These are phyloP conservation scores for Serendipita sp. DNA, from an alignment of 768 basidiomycete genomes.

Conservation along the genomic window DNA sequence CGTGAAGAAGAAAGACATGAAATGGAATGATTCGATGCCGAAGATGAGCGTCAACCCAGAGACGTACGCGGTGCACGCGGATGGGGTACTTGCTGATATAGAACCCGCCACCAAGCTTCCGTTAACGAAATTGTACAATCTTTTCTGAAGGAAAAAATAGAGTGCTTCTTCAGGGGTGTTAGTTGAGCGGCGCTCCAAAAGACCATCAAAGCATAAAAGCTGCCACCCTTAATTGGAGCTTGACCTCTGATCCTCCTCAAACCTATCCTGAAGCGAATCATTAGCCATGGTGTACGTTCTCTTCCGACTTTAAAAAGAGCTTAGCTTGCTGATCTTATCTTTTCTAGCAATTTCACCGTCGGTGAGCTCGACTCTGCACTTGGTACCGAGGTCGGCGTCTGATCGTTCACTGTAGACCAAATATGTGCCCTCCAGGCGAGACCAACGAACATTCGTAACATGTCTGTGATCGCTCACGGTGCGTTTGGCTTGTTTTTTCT, in stretches of 20 bases:
- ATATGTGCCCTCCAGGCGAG: slow-evolving; percentile 76
- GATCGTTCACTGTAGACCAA: slow-evolving; percentile 38
- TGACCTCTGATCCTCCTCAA: neutral
- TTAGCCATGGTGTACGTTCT: slow-evolving; percentile 8
- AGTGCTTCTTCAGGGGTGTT: too few relatives aligned
- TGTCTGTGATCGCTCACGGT: slow-evolving; percentile 90
- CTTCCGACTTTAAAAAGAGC: neutral
- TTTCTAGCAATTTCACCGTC: slow-evolving; percentile 69
- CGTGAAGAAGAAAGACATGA: slow-evolving; percentile 80
- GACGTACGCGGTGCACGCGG: slow-evolving; percentile 70
- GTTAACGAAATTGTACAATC: slow-evolving; percentile 55
- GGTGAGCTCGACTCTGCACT: slow-evolving; percentile 28
- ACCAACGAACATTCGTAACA: slow-evolving; percentile 86
- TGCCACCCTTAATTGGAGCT: neutral
- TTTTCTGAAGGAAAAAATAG: slow-evolving; percentile 36
- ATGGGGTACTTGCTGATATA: slow-evolving; percentile 61
- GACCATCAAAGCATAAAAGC: too few relatives aligned
- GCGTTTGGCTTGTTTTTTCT: slow-evolving; percentile 18
- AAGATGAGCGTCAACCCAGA: slow-evolving; percentile 85
- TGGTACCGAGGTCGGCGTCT: slow-evolving; percentile 9
- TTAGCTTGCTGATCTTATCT: slow-evolving; percentile 9
- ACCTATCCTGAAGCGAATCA: neutral
- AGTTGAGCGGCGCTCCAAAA: too few relatives aligned
- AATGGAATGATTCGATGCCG: slow-evolving; percentile 73
- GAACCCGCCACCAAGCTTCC: slow-evolving; percentile 55